Base-by-base conservation (phyloP, 805 yeast genomes). In the Cyberlindnera maclurae region DNA sequence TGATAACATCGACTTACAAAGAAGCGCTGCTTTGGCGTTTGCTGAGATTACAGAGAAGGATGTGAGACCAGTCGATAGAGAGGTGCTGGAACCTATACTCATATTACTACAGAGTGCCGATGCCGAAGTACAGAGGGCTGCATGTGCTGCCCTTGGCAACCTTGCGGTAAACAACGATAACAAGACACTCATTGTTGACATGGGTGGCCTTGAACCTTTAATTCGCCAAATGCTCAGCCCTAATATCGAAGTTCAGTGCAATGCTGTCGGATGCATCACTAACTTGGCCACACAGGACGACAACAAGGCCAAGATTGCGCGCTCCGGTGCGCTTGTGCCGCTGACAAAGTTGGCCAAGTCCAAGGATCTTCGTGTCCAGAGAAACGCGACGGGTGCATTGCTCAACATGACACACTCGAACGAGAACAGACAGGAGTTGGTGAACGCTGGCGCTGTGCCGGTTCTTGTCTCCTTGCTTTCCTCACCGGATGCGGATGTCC, bases 231-330 rank as follows among this genome's bases (percentile, higher is more conserved):
- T 93, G 99, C 82, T 87, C 82, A 82, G 95, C 31, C 77, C 93
- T 39, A 93, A 93, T 56, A 95, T 93, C 42, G 99, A 93, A 62
- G 97, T 93, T 29, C 98, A 93, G 65, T 93, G 99, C 63, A 93
- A 93, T 59, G 98, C 99, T 3, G 98, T 93, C 41, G 99, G 99
- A 13, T 93, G 98, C 61, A 89, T 93, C 57, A 93, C 99, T 28
- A 93, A 93, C 59, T 75, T 93, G 62, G 98, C 98, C 7, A 93
- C 98, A 6, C 96, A 86, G 64, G 99, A 93, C 63, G 96, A 87
- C 55, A 93, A 93, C 65, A 93, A 93, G 62, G 80, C 93, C 38
- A 88, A 87, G 60, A 93, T 93, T 54, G 99, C 99, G 15, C 82
- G 88, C 35, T 81, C 94, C 16, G 99, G 98, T 15, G 98, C 98